Base-by-base conservation (phyloP, 768 basidiomycete genomes). In the Termitomyces sp. region DNA sequence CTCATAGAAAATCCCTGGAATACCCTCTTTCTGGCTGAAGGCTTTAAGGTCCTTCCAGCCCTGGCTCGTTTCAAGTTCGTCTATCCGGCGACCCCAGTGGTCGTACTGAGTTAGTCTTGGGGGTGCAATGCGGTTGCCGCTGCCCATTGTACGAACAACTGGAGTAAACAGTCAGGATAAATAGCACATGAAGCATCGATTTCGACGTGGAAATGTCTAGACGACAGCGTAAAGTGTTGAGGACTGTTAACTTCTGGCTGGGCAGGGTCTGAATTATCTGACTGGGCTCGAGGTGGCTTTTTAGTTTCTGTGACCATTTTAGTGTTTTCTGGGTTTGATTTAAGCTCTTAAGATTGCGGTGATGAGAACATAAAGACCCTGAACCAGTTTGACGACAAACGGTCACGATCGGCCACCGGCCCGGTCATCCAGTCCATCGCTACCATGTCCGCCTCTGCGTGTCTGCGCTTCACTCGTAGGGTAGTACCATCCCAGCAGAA, bases 1-100 rank as follows among this genome's bases (percentile, higher is more conserved):
- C 59, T 88, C 85, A 62, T 87, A 88, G 62, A 85, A 80, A 48
- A 88, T 87, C 11, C 76, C 82, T 1, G 86, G 80, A 20, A 87
- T 66, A 9, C 90, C 90, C 67, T 88, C 87, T 54, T 77, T 73
- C 62, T 86, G 82, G 35, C 79, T 76, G 26, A 83, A 65, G 0
- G 78, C 81, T 68, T 88, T 90, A 61, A 92, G 73, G 20, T 74
- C 74, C 14, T 84, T 74, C 90, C 90, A 92, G 0, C 83, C 87
- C 65, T 90, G 87, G 18, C 84, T 86, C 1, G 87, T 89, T 40
- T 83, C 74, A 0, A 93, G 77, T 4, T 72, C 69, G 67, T 92
- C 89, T 8, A 90, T 71, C 24, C 78, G 68, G 11, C 84, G 80
- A 0, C 89, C 89, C 85, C 84, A 91, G 61, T 89, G 84, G 63